Base-by-base conservation (phyloP, 805 yeast species). In the Starmerella stigmatis region DNA sequence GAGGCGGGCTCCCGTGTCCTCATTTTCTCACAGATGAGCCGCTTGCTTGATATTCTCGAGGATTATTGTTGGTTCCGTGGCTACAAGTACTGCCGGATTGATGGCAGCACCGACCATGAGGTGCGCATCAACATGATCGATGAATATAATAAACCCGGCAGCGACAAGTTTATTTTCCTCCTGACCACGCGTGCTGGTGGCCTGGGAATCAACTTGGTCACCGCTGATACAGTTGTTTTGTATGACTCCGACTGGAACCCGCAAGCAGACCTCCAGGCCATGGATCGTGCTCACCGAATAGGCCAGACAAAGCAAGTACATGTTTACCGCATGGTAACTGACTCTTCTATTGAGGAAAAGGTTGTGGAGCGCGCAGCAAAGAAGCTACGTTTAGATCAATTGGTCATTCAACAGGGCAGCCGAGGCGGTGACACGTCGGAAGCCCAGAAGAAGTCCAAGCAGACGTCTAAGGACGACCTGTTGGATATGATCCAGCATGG, bases 161-260 rank as follows among this genome's bases (percentile, higher is more conserved):
- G 92, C 23, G 79, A 76, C 23, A 88, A 86, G 59, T 88, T 89
- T 59, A 70, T 88, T 5, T 88, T 88, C 56, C 65, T 88, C 51
- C 68, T 88, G 49, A 88, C 97, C 0, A 88, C 97, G 0, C 78
- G 97, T 65, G 96, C 97, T 6, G 97, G 97, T 63, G 97, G 97
- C 9, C 71, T 88, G 45, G 97, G 97, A 57, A 88, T 88, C 59
- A 88, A 89, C 60, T 71, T 88, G 59, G 89, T 94, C 0, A 76
- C 85, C 8, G 97, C 97, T 2, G 96, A 88, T 61, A 78, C 83
- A 34, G 97, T 88, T 41, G 75, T 88, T 3, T 63, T 88, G 22
- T 89, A 76, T 60, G 97, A 88, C 63, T 82, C 94, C 0, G 97
- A 88, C 66, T 88, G 97, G 97, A 88, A 88, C 60, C 97, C 97